These are phyloP conservation scores for Candida ulmi DNA, from an alignment of 805 yeast species.

Conservation along the genomic window DNA sequence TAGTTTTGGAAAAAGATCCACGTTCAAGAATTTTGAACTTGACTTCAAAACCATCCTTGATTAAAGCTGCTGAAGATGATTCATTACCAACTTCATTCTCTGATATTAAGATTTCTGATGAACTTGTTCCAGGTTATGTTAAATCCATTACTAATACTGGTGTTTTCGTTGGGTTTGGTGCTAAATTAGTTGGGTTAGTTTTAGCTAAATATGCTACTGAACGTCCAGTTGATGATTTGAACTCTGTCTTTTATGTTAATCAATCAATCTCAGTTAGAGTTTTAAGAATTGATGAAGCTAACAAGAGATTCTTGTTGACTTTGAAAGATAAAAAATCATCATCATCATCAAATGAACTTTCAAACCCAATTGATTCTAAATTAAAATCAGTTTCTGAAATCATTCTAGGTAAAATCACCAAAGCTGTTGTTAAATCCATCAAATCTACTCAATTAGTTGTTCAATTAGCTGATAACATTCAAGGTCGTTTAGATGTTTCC, in stretches of 20 bases:
- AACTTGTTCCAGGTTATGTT: conserved; percentile 63
- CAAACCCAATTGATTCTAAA: conserved; percentile 57
- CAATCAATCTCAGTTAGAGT: conserved; percentile 73
- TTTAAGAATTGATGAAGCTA: conserved; percentile 59
- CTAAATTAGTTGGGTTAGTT: conserved; percentile 76
- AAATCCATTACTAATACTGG: conserved; percentile 77
- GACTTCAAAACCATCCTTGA: conserved; percentile 59
- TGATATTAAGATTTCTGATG: conserved; percentile 48
- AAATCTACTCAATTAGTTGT: conserved; percentile 74
- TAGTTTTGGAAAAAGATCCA: conserved; percentile 62
- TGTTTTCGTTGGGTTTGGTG: conserved; percentile 76
- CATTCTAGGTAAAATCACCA: conserved; percentile 54
- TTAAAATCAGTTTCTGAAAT: conserved; percentile 46
- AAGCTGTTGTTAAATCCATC: conserved; percentile 54
- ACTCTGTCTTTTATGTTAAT: conserved; percentile 47
- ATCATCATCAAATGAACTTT: conserved; percentile 23
- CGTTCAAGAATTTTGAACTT: conserved; percentile 56
- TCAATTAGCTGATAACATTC: conserved; percentile 67
- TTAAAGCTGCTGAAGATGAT: conserved; percentile 52
- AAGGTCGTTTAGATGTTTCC: conserved; percentile 74
- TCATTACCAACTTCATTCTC: conserved; percentile 53
- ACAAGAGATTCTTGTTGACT: conserved; percentile 66
- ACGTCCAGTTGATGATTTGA: conserved; percentile 46
- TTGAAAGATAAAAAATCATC: conserved; percentile 35
- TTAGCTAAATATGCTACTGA: conserved; percentile 66